Base-by-base conservation (phyloP, 2,329 filamentous ascomycete species). In the Neurospora sp. region DNA sequence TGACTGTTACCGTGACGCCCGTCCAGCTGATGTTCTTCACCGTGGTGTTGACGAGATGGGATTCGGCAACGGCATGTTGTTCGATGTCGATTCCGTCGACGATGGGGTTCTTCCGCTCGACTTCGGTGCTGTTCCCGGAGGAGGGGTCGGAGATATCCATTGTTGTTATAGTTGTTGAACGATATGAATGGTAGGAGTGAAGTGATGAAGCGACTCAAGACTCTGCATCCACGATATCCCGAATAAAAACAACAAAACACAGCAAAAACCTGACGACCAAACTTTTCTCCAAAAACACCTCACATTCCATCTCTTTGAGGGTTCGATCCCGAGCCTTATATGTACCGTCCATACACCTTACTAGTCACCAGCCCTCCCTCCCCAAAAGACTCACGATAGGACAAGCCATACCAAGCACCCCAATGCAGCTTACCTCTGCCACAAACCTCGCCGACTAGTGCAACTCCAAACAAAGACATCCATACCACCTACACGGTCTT, bases 1-100 rank as follows among this genome's bases (percentile, higher is more conserved):
- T 91, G 73, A 95, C 91, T 0, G 85, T 89, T 66, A 94, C 91
- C 0, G 84, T 88, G 67, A 93, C 81, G 69, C 85, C 82, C 66
- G 83, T 82, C 91, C 92, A 95, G 3, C 86, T 83, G 73, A 93
- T 87, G 74, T 80, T 87, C 37, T 84, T 82, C 52, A 94, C 87
- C 0, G 85, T 85, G 17, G 85, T 84, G 79, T 93, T 93, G 65
- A 82, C 80, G 28, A 91, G 80, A 73, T 89, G 85, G 66, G 83
- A 82, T 65, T 81, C 79, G 23, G 77, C 76, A n/a, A 76, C 75
- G 66, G 73, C 69, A 8, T 71, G 38, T 68, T 74, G 72, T 68
- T 81, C 80, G n/a, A 78, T 28, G 67, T 79, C 78, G 12, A 72
- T 57, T 33, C 66, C 40, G 3, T 67, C 19, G 15, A 66, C 33